Evolutionary conservation across 441 rosid genomes (phyloP), one percentile per base, ranked within the genome.

Genomic region (Populus hybrid): DNA sequence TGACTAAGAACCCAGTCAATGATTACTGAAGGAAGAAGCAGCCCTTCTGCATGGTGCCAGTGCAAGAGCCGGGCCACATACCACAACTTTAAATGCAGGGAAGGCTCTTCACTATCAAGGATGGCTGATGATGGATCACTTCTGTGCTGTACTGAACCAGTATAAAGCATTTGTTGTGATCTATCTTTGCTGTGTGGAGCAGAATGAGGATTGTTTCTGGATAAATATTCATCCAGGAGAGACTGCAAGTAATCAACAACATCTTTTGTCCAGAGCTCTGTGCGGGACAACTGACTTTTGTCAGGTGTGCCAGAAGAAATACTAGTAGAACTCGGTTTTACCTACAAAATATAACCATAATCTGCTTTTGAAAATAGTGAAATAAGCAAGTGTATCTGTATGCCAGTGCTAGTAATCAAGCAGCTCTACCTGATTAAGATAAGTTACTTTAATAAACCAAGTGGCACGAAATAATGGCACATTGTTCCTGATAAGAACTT

Each of bases 261-360:
- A 85, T 97, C 99, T 88, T 91, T 97, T 73, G 99, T 95, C 99
- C 99, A 97, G 35, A 88, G 89, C 83, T 97, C 99, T 71, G 98
- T 79, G 65, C 99, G 94, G 71, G 89, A 82, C 80, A 86, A 76
- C 81, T 88, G 99, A 80, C 86, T 79, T 86, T 91, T 95, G 78
- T 97, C 98, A 74, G 87, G 82, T 70, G 91, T 74, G 67, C 97
- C 97, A 69, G 94, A 89, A 85, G 93, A 86, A 76, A 82, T 82
- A 81, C 86, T 78, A 71, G 90, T 74, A 76, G 93, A 82, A 86
- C 90, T 84, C 77, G 95, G 92, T 28, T 91, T 90, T 73, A 89
- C 90, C 99, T 97, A 92, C 86, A 90, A 81, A 66, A 78, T 28
- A 77, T 72, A 82, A 74, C 68, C 83, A 84, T 82, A 81, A 79